Conservation (phyloP, 2,329 filamentous ascomycete genomes). For the Paecilomyces sp. region DNA sequence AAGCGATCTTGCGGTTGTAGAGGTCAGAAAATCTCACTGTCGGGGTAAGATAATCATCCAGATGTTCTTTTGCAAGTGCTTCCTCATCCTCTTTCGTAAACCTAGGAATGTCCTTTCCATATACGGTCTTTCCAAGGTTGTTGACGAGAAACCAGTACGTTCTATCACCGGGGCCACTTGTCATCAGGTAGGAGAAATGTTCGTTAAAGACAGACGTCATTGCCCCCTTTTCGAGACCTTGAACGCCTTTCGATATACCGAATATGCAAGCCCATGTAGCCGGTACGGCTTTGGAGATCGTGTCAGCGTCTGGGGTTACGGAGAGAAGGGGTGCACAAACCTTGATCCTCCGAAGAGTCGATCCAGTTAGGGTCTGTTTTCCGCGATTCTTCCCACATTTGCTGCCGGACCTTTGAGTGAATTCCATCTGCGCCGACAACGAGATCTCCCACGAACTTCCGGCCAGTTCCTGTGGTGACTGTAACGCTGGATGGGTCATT, state of each 20-base stretch:
- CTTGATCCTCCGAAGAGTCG: constrained; percentile 8
- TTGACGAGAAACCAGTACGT: constrained; percentile 17
- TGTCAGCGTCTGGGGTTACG: not conserved
- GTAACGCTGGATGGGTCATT: not conserved
- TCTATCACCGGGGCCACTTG: constrained; percentile 11
- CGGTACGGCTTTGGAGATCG: constrained; percentile 5
- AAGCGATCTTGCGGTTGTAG: constrained; percentile 9
- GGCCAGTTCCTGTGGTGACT: constrained; percentile 7
- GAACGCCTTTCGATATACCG: constrained; percentile 12
- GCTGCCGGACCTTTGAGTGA: constrained; percentile 28
- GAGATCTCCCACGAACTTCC: constrained; percentile 19
- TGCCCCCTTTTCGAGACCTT: constrained; percentile 7
- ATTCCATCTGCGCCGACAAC: constrained; percentile 38
- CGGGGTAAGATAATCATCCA: constrained; percentile 11
- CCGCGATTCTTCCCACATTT: constrained; percentile 22
- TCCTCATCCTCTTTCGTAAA: constrained; percentile 15
- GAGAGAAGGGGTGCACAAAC: constrained; percentile 1
- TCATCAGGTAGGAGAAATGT: constrained; percentile 13
- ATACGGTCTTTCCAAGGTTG: constrained; percentile 10
- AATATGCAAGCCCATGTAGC: constrained; percentile 21
- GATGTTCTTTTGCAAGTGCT: constrained; percentile 7
- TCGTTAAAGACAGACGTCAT: constrained; percentile 10
- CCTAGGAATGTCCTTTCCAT: constrained; percentile 13
- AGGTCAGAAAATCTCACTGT: constrained; percentile 15
- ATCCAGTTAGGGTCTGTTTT: constrained; percentile 10